Evolutionary conservation across 179 eudicot species (phyloP).

Genomic region (Corrigiola litoralis): DNA sequence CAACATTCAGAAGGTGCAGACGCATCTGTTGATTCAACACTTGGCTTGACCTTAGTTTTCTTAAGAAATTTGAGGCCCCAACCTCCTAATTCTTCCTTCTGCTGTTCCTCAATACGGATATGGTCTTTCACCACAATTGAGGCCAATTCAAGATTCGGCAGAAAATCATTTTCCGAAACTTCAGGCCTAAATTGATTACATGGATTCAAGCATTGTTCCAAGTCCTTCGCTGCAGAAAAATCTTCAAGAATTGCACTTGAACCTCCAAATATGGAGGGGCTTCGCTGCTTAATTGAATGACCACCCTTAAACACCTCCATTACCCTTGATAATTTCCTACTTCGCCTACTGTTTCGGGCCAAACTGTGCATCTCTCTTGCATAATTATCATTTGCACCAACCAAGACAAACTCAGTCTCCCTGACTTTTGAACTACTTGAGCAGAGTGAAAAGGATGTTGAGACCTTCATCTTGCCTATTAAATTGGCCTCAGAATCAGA

Average conservation of each 20-base stretch:
- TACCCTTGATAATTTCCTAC: constrained; percentile 51
- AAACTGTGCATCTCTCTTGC: constrained; percentile 30
- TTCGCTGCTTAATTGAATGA: constrained; percentile 39
- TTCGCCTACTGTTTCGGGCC: constrained; percentile 29
- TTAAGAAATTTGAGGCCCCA: constrained; percentile 94
- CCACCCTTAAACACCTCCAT: constrained; percentile 46
- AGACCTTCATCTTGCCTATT: constrained; percentile 76
- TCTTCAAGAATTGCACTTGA: constrained; percentile 31
- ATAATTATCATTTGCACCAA: constrained; percentile 37
- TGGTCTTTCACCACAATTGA: constrained; percentile 67
- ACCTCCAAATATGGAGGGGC: constrained; percentile 30
- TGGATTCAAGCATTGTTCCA: constrained; percentile 16
- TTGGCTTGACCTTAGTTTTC: constrained; percentile 28
- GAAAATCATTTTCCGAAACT: constrained; percentile 25
- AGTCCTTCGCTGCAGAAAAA: constrained; percentile 22
- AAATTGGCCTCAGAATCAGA: constrained; percentile 31
- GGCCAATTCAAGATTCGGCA: constrained; percentile 67
- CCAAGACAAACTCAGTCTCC: constrained; percentile 74
- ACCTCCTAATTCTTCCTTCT: constrained; percentile 51
- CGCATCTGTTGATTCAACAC: constrained; percentile 15
- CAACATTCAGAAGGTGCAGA: constrained; percentile 25
- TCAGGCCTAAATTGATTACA: constrained; percentile 4
- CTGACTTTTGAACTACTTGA: constrained; percentile 39
- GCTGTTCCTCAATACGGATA: constrained; percentile 11
- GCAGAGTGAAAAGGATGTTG: constrained; percentile 49